Base-by-base conservation (phyloP, 768 basidiomycete species). In the Tremella mesenterica region DNA sequence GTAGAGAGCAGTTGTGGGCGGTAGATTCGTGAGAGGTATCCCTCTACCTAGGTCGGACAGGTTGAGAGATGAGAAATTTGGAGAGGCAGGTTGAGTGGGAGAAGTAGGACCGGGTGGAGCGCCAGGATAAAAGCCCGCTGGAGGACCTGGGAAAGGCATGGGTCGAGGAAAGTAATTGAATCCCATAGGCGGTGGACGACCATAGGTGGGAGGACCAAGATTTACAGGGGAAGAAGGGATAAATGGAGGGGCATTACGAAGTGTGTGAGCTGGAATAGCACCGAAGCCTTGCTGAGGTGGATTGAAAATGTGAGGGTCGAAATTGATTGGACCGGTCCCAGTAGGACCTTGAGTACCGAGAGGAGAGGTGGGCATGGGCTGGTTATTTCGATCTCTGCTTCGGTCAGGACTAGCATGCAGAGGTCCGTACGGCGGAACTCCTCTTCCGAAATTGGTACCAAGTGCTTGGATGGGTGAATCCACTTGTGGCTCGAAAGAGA, bases 1-100 rank as follows among this genome's bases (percentile, higher is more conserved):
- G 78, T 81, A 96, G 7, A 99, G 80, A n/a, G 86, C 89, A 77
- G 85, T 88, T 30, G 83, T 82, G 12, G 85, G 71, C 0, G 91
- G 85, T 36, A 99, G 84, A 44, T 85, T 74, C 68, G 85, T 83
- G 16, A 96, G 79, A 0, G 91, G 89, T 0, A 96, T 81, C 30
- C 93, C 93, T 66, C 85, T 85, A 46, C 93, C 92, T 21, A 93
- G 82, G 51, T 69, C 67, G 2, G 65, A 56, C 0, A 69, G 57
- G 0, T 64, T 62, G 6, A 69, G 43, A 8, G 61, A 60, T 2
- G 67, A 69, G 56, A 69, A 69, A 7, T 60, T 63, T 4, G 66
- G 59, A 0, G 63, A 64, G 20, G 44, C 50, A 44, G 56, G 46
- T 26, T 50, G 56, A n/a, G 44, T 53, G 10, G 55, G 53, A 23